These are phyloP conservation scores for Truncatella angustata DNA, from an alignment of 2,329 filamentous ascomycete genomes.

Conservation along the genomic window DNA sequence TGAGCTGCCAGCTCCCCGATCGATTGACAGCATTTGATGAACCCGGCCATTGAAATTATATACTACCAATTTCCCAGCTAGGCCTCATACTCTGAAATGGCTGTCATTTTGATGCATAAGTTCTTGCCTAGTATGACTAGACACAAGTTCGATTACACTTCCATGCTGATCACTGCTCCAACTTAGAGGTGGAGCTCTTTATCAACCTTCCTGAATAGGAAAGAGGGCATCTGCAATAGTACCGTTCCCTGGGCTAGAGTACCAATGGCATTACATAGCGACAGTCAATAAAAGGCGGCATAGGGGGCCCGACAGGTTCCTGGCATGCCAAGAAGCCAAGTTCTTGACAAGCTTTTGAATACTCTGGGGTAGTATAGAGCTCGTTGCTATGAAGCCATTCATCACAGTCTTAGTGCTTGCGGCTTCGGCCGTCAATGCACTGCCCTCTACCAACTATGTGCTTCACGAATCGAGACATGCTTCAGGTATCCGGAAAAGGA, in stretches of 20 bases:
- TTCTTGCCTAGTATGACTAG: no score
- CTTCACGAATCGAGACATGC: constrained; percentile 2
- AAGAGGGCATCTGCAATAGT: background rate
- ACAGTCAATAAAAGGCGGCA: background rate
- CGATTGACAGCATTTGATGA: no score
- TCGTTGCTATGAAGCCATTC: background rate
- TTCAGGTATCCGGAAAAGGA: background rate
- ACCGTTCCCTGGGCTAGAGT: background rate
- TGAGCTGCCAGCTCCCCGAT: no score
- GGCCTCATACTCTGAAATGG: no score
- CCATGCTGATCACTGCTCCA: background rate
- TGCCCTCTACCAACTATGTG: constrained; percentile 1
- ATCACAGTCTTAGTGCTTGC: background rate
- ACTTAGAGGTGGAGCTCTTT: background rate
- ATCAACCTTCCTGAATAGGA: background rate
- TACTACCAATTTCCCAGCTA: no score
- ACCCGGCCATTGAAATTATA: no score
- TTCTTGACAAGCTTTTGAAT: background rate
- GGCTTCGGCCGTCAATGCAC: background rate
- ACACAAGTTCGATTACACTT: background rate
- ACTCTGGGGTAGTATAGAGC: background rate
- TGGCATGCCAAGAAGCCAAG: background rate
- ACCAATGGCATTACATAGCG: background rate
- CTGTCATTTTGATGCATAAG: no score
- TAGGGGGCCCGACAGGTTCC: background rate